Conservation (phyloP, 2,329 filamentous ascomycete species). For the Venturia asperata region DNA sequence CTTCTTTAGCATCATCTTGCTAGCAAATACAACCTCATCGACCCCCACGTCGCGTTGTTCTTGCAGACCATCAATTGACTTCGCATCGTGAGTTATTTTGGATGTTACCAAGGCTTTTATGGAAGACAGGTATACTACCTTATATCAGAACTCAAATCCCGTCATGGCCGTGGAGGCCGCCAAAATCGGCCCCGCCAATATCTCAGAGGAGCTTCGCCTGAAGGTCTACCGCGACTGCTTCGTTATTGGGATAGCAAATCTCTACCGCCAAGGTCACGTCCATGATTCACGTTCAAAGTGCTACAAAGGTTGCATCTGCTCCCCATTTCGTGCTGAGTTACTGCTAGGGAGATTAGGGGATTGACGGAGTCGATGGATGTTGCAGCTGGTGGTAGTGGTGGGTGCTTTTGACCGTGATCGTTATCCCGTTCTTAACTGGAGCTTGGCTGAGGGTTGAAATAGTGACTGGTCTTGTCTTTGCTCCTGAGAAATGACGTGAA, state of each 20-base stretch:
- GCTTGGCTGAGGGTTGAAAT: background rate
- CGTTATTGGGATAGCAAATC: constrained; percentile 3
- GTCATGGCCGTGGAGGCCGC: background rate
- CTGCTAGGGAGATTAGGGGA: constrained; percentile 57
- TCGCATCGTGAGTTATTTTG: background rate
- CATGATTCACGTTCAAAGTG: background rate
- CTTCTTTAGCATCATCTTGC: background rate
- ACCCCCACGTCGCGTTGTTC: background rate
- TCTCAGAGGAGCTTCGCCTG: constrained; percentile 4
- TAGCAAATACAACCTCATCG: background rate
- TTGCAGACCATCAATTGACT: background rate
- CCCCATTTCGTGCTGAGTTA: constrained; percentile 42
- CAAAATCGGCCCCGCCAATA: background rate
- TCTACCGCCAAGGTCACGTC: background rate
- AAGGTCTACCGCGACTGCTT: constrained; percentile 9
- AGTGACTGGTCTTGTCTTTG: constrained; percentile 13
- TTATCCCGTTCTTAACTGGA: background rate
- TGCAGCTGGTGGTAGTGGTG: no score
- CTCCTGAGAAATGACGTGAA: background rate
- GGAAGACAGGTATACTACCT: background rate
- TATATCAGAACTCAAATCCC: background rate
- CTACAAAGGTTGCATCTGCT: background rate
- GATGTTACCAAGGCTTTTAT: background rate
- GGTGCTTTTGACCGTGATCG: background rate
- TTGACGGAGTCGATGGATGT: no score